Percentiles rank a stretch among this genome's conserved stretches.
phyloP scores from a whole-genome alignment of 257 asterid species.

The Petunia secreta region DNA sequence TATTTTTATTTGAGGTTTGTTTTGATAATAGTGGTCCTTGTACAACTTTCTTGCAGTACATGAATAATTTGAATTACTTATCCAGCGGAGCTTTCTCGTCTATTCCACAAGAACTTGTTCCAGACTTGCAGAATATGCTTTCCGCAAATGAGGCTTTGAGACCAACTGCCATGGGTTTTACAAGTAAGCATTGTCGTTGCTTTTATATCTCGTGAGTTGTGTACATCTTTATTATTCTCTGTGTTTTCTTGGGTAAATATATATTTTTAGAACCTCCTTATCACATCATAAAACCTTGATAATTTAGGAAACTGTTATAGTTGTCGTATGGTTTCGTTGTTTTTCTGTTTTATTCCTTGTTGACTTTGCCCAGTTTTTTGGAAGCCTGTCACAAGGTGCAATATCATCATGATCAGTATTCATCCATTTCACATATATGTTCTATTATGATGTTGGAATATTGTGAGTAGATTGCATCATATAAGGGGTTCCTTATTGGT shows the following conservation, averaged over 20 bases:
- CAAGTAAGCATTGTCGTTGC: constrained; percentile 49
- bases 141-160: constrained; percentile 71
- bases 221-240: neutral
- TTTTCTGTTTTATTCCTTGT: neutral
- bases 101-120: constrained; percentile 78
- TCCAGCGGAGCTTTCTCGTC: constrained; percentile 77
- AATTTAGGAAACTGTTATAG: neutral
- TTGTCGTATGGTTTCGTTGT: neutral
- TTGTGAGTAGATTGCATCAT: constrained; percentile 18
- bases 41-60: constrained; percentile 70
- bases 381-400: neutral
- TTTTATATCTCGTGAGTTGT: neutral
- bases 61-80: constrained; percentile 85
- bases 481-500: neutral
- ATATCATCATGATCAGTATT: constrained; percentile 16
- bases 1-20: constrained; percentile 18
- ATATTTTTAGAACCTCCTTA: neutral
- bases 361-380: neutral
- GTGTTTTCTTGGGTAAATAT: neutral
- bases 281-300: neutral
- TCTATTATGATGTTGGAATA: neutral
- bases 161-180: constrained; percentile 88
- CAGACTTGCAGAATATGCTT: constrained; percentile 85
- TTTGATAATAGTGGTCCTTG: constrained; percentile 37
- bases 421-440: constrained; percentile 17